A percentile compares a stretch with the other conserved stretches of the same genome.
These are phyloP conservation scores for Hyaloscypha hepaticicola DNA, from an alignment of 495 filamentous ascomycete genomes.

Conservation along the genomic window DNA sequence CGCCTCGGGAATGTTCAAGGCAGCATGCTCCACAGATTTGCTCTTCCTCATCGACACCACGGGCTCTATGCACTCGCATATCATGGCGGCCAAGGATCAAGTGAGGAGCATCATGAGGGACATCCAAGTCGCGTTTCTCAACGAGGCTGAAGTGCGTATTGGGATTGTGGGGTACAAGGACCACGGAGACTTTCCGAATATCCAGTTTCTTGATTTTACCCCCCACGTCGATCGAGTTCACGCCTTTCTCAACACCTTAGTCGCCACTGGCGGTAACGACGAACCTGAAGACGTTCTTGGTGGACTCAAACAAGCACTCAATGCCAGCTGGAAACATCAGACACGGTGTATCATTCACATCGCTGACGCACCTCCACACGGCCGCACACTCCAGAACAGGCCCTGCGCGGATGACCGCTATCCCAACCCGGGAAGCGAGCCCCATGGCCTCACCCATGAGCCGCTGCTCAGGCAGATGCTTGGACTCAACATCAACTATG, in stretches of 20 bases:
- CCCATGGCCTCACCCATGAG: slow-evolving; percentile 35
- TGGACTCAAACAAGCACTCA: slow-evolving; percentile 32
- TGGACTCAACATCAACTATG: slow-evolving; percentile 38
- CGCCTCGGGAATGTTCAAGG: slow-evolving; percentile 34
- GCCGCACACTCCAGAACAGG: slow-evolving; percentile 29
- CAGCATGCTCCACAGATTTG: slow-evolving; percentile 38
- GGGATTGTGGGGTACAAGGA: slow-evolving; percentile 43
- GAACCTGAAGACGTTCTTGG: slow-evolving; percentile 39
- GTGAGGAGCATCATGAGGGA: slow-evolving; percentile 37
- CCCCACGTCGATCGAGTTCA: slow-evolving; percentile 24
- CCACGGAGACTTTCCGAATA: slow-evolving; percentile 32
- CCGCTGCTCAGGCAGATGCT: slow-evolving; percentile 34
- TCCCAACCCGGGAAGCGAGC: slow-evolving; percentile 33
- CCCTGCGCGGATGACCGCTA: slow-evolving; percentile 23
- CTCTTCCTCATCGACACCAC: slow-evolving; percentile 44
- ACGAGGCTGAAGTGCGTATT: slow-evolving; percentile 43
- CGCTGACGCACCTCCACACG: slow-evolving; percentile 38
- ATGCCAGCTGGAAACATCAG: slow-evolving; percentile 35
- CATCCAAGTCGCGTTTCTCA: slow-evolving; percentile 37
- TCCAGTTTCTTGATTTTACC: slow-evolving; percentile 42
- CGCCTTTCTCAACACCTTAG: slow-evolving; percentile 29
- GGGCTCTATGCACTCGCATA: slow-evolving; percentile 35
- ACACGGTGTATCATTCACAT: slow-evolving; percentile 43
- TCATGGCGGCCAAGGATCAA: slow-evolving; percentile 38
- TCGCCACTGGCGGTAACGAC: slow-evolving; percentile 33